phyloP scores from a whole-genome alignment of 140 eudicot genomes.

The Bidens hawaiensis region DNA sequence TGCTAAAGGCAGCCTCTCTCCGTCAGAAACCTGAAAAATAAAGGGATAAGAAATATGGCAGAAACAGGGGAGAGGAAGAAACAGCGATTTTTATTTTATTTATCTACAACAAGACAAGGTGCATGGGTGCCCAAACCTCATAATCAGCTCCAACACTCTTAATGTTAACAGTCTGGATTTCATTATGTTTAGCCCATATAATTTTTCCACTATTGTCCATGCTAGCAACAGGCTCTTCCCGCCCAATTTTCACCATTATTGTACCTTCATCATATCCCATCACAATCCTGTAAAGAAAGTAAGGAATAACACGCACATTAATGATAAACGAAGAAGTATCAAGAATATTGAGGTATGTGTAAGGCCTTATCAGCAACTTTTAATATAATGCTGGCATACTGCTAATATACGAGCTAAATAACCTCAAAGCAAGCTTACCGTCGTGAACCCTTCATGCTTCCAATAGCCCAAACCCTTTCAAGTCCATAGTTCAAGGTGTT shows the following conservation, averaged over 20 bases:
- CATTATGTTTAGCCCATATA: slow-evolving; percentile 98
- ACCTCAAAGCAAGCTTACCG: slow-evolving; percentile 46
- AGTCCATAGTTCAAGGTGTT: slow-evolving; percentile 93
- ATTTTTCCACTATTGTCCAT: slow-evolving; percentile 96
- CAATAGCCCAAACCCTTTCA: slow-evolving; percentile 98
- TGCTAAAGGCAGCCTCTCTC: slow-evolving; percentile 91
- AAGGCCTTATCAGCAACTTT: slow-evolving; percentile 3
- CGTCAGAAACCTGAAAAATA: slow-evolving; percentile 76
- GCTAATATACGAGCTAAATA: not conserved
- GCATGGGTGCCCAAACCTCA: slow-evolving; percentile 51
- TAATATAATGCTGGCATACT: not conserved
- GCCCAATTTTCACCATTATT: slow-evolving; percentile 92
- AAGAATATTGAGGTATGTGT: not conserved
- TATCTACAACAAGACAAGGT: not conserved
- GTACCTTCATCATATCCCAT: slow-evolving; percentile 98
- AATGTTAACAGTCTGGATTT: slow-evolving; percentile 88
- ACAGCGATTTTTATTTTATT: not conserved
- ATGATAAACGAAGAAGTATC: slow-evolving; percentile 9
- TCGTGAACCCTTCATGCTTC: slow-evolving; percentile 93
- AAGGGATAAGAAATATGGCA: not conserved
- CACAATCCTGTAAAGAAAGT: slow-evolving; percentile 53
- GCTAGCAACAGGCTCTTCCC: slow-evolving; percentile 94
- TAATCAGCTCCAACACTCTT: slow-evolving; percentile 85
- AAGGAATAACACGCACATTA: not conserved
- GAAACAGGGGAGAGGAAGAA: slow-evolving; percentile 1